phyloP scores from a whole-genome alignment of 495 filamentous ascomycete genomes.

The Corynascus novoguineensis region DNA sequence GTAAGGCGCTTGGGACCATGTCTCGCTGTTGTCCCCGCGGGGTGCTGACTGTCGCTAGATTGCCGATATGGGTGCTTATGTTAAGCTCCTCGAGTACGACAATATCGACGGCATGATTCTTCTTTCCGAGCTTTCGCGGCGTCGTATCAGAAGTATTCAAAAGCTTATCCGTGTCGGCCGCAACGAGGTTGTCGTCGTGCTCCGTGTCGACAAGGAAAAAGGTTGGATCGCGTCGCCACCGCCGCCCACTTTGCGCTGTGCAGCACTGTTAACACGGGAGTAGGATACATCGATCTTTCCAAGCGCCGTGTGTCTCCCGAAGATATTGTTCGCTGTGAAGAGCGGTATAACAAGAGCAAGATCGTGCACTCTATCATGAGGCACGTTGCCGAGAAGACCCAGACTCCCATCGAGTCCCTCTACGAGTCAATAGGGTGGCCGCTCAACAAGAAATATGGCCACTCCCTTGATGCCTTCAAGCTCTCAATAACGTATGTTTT shows the following conservation, averaged over 20 bases:
- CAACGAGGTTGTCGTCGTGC: slow-evolving; percentile 96
- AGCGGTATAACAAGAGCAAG: slow-evolving; percentile 99
- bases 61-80: slow-evolving; percentile 98
- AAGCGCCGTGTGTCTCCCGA: slow-evolving; percentile 97
- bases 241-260: slow-evolving; percentile 5
- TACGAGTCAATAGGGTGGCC: slow-evolving; percentile 96
- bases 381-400: slow-evolving; percentile 95
- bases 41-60: slow-evolving; percentile 53
- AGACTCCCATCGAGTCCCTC: slow-evolving; percentile 83
- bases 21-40: not conserved
- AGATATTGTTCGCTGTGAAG: slow-evolving; percentile 96
- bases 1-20: slow-evolving; percentile 43
- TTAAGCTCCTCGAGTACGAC: slow-evolving; percentile 98
- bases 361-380: slow-evolving; percentile 97
- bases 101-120: slow-evolving; percentile 99
- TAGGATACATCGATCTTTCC: slow-evolving; percentile 87
- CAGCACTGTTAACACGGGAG: slow-evolving; percentile 39
- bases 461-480: slow-evolving; percentile 97
- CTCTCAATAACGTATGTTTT: slow-evolving; percentile 84
- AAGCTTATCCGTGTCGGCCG: slow-evolving; percentile 97
- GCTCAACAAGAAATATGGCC: slow-evolving; percentile 93
- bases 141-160: slow-evolving; percentile 96
- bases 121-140: slow-evolving; percentile 88
- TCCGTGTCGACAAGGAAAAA: slow-evolving; percentile 98
- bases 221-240: slow-evolving; percentile 43